phyloP scores from a whole-genome alignment of 768 basidiomycete species.

The Macrolepiota fuliginosa region DNA sequence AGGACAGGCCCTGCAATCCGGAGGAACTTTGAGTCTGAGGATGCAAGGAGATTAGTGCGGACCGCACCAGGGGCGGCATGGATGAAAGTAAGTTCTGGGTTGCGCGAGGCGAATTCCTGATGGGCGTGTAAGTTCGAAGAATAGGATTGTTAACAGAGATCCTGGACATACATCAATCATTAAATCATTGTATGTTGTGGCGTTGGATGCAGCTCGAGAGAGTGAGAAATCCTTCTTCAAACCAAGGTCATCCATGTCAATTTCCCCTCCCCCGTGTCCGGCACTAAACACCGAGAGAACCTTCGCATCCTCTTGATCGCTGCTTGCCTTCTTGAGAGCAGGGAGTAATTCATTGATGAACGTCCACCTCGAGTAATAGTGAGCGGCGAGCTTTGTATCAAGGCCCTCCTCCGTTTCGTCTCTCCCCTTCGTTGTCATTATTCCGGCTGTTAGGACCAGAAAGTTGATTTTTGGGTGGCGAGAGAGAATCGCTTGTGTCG shows the following conservation, averaged over 20 bases:
- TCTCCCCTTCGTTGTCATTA: slow-evolving; percentile 37
- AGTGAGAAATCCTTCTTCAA: slow-evolving; percentile 40
- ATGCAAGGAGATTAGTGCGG: slow-evolving; percentile 26
- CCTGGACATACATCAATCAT: slow-evolving; percentile 38
- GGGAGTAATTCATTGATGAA: slow-evolving; percentile 46
- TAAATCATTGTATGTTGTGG: slow-evolving; percentile 45
- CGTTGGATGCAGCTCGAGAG: slow-evolving; percentile 24
- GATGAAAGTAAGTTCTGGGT: slow-evolving; percentile 36
- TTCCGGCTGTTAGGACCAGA: slow-evolving; percentile 43
- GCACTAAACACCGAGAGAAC: slow-evolving; percentile 42
- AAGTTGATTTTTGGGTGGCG: slow-evolving; percentile 47
- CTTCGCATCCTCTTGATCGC: slow-evolving; percentile 46
- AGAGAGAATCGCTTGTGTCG: slow-evolving; percentile 27
- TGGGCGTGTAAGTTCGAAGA: background rate
- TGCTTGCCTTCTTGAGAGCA: slow-evolving; percentile 36
- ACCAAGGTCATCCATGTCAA: slow-evolving; percentile 44
- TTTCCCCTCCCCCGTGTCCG: slow-evolving; percentile 23
- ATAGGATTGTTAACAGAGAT: background rate
- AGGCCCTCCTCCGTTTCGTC: slow-evolving; percentile 31
- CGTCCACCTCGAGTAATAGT: slow-evolving; percentile 52
- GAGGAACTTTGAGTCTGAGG: slow-evolving; percentile 25
- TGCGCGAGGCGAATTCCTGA: slow-evolving; percentile 32
- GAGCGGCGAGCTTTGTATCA: slow-evolving; percentile 33
- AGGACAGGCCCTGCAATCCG: slow-evolving; percentile 19
- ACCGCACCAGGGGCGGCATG: slow-evolving; percentile 39